Evolutionary conservation across 768 basidiomycete species (phyloP), one percentile per base, ranked within the genome.

Genomic region (Suillus decipiens): DNA sequence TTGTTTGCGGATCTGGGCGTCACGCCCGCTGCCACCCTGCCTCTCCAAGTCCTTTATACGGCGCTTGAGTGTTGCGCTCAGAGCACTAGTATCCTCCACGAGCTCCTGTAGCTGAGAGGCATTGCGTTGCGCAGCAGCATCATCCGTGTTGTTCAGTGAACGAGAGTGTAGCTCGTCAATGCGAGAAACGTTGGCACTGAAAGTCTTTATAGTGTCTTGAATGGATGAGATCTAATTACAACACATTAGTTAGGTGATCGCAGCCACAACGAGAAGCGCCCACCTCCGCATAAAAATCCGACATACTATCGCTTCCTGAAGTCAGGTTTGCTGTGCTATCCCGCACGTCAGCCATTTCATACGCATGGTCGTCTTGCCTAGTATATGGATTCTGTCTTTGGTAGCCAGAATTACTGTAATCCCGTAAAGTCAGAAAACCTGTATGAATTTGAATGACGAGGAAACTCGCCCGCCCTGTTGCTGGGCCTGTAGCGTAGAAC

Each of bases 111-210:
- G 77, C 61, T 89, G 82, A 0, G 82, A 79, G 5, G 80, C 81
- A 67, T 86, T 87, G 60, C 84, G 84, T 70, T 88, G 83, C 8
- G 84, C 80, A 41, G 84, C 82, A 36, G 76, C 79, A 65, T 92
- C 90, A 71, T 93, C 92, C 74, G 86, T 87, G 73, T 86, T 88
- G 72, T 89, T 89, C 60, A 95, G 77, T 22, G 89, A 87, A 63
- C 87, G 86, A 42, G 87, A 87, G 69, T 95, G 92, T 31, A 89
- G 77, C 59, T 92, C 89, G 24, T 85, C 78, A 69, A 95, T 89
- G 34, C 82, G 83, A 24, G 81, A 67, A 28, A 94, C 81, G 75
- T 91, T 92, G 65, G 83, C 79, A 63, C 88, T 90, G 76, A 90
- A 91, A 11, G 81, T 80, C 28, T 82, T 79, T 42, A 93, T 77